Evolutionary conservation across 2,329 filamentous ascomycete species (phyloP), one percentile per base, ranked within the genome.

Genomic region (Hymenoscyphus occultus): DNA sequence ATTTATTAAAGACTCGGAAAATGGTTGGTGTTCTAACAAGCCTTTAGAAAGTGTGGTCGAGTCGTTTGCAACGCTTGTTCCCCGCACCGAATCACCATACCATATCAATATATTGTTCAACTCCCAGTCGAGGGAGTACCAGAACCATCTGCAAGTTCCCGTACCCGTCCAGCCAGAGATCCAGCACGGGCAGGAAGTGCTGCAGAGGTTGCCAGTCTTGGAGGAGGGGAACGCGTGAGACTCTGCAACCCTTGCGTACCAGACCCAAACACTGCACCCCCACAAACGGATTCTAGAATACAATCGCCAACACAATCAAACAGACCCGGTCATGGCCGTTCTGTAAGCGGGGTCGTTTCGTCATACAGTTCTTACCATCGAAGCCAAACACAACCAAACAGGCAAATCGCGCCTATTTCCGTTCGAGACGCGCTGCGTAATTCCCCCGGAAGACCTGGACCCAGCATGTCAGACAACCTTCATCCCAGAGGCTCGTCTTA

Each of bases 31-130:
- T 54, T 35, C 45, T 69, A 35, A 70, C 59, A 39, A 56, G 5
- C 9, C 35, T 59, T 13, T 67, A 90, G 89, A 71, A 97, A 97
- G 84, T 98, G 94, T 75, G 94, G 94, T 57, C 84, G 93, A 67
- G 93, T 98, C 9, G 94, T 98, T 31, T 98, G 94, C 77, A 88
- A 89, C 65, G 83, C 87, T 22, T 98, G 94, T 79, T 97, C 94
- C 2, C 94, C 94, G 3, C 94, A 98, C 77, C 87, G 93, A 67
- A 98, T 98, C 74, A 96, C 91, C 3, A 97, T 98, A 68, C 94
- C 94, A 0, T 86, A 93, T 69, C 91, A 95, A 74, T 98, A 92
- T 76, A 97, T 98, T 69, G 93, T 97, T 32, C 89, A 90, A 59
- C 90, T 91, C 2, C 90, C 90, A 0, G 28, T 62, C 32, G 63